phyloP scores from a whole-genome alignment of 2,329 filamentous ascomycete species.

The Colletotrichum sp. region DNA sequence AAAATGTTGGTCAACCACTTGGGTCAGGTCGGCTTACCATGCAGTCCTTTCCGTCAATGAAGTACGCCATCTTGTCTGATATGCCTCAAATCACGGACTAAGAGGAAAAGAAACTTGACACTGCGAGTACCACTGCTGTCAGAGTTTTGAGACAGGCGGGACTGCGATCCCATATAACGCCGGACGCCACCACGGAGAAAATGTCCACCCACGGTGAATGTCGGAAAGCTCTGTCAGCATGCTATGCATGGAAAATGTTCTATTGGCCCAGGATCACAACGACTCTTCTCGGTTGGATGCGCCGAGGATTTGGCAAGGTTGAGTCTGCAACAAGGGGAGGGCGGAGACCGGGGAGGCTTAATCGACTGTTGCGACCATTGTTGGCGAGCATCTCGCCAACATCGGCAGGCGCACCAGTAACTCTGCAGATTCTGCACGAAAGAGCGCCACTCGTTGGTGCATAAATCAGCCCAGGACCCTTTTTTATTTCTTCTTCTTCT shows the following conservation, averaged over 20 bases:
- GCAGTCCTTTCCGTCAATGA: slow-evolving; percentile 28
- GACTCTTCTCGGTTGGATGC: neutral
- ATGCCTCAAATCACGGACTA: neutral
- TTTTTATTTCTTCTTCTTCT: neutral
- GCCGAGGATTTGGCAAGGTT: neutral
- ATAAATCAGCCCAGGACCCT: slow-evolving; percentile 15
- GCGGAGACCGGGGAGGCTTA: neutral
- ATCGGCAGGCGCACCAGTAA: neutral
- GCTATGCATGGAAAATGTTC: neutral
- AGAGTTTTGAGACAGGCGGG: neutral
- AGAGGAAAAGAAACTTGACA: neutral
- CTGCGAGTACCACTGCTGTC: neutral
- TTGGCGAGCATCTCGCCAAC: neutral
- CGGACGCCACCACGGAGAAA: neutral
- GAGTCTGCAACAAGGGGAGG: neutral
- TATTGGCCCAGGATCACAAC: neutral
- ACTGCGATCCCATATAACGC: neutral
- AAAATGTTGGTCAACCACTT: neutral
- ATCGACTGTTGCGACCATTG: neutral
- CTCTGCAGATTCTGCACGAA: neutral
- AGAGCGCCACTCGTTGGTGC: neutral
- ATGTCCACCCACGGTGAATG: neutral
- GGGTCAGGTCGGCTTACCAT: slow-evolving; percentile 18
- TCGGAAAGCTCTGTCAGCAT: neutral
- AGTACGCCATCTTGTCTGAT: slow-evolving; percentile 22